A percentile compares a stretch with the other conserved stretches of the same genome.
These are phyloP conservation scores for Cordia subcordata DNA, from an alignment of 257 asterid genomes.

Conservation along the genomic window DNA sequence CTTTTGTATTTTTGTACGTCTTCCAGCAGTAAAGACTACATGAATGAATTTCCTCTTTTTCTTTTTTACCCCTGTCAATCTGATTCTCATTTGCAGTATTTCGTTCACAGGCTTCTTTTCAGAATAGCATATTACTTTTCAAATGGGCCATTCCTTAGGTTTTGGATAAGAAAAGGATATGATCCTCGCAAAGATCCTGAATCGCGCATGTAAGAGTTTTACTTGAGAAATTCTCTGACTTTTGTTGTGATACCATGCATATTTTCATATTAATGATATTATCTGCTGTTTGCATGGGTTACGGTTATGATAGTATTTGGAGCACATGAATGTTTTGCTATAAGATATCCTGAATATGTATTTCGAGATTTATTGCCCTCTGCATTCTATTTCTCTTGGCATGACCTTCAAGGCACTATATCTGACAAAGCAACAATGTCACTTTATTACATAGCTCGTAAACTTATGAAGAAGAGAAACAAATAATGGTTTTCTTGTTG, in stretches of 20 bases:
- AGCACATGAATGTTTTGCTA: no score
- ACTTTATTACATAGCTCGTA: no score
- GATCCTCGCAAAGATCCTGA: constrained; percentile 97
- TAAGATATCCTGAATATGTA: no score
- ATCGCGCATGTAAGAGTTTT: constrained; percentile 70
- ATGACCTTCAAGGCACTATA: no score
- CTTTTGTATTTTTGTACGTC: constrained; percentile 3
- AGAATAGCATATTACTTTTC: constrained; percentile 85
- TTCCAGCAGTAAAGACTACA: constrained; percentile 6
- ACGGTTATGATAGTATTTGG: no score
- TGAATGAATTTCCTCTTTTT: constrained; percentile 9
- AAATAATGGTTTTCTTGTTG: no score
- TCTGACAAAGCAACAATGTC: no score
- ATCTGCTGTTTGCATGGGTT: not conserved
- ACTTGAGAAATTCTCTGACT: no score
- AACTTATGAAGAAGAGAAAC: no score
- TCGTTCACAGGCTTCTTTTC: constrained; percentile 66
- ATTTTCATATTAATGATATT: no score
- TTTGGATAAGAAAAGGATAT: constrained; percentile 92
- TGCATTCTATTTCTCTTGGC: no score
- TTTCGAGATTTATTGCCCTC: no score
- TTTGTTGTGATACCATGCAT: not conserved
- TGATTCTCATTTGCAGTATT: constrained; percentile 3
- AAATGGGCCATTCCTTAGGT: constrained; percentile 82
- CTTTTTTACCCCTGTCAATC: constrained; percentile 18